A percentile compares a stretch with the other conserved stretches of the same genome.
Conservation (phyloP, 2,329 filamentous ascomycete species). For the Fusarium goolgardi region DNA sequence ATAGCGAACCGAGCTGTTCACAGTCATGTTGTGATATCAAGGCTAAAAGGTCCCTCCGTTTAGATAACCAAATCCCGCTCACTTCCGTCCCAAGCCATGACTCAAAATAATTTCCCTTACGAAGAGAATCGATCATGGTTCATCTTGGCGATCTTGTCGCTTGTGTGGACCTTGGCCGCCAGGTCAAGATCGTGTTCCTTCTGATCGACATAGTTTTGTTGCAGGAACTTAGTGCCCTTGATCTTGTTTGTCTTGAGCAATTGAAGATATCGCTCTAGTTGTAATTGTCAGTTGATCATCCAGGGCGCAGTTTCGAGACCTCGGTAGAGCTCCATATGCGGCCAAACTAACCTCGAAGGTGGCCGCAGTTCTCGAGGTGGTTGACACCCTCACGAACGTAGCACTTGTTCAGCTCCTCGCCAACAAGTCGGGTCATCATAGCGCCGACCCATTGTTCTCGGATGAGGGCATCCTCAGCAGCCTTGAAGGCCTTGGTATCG, state of each 20-base stretch:
- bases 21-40: slow-evolving; percentile 38
- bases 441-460: slow-evolving; percentile 89
- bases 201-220: slow-evolving; percentile 78
- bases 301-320: background rate
- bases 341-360: slow-evolving; percentile 76
- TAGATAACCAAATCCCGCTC: slow-evolving; percentile 32
- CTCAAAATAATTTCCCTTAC: slow-evolving; percentile 32
- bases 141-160: slow-evolving; percentile 55
- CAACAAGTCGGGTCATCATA: slow-evolving; percentile 87
- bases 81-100: slow-evolving; percentile 17
- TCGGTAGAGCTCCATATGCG: slow-evolving; percentile 6
- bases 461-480: slow-evolving; percentile 83
- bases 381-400: slow-evolving; percentile 87
- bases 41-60: slow-evolving; percentile 38
- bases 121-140: slow-evolving; percentile 52
- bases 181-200: slow-evolving; percentile 56
- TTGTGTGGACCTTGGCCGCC: slow-evolving; percentile 55
- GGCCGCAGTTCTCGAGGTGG: slow-evolving; percentile 87
- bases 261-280: slow-evolving; percentile 80
- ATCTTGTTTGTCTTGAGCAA: slow-evolving; percentile 81
- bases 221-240: slow-evolving; percentile 81
- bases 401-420: slow-evolving; percentile 87
- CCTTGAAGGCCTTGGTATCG: slow-evolving; percentile 82
- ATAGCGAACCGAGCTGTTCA: slow-evolving; percentile 35
- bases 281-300: slow-evolving; percentile 27